These are phyloP conservation scores for Cutaneotrichosporon arboriforme DNA, from an alignment of 1,284 basidiomycete genomes.

Conservation along the genomic window DNA sequence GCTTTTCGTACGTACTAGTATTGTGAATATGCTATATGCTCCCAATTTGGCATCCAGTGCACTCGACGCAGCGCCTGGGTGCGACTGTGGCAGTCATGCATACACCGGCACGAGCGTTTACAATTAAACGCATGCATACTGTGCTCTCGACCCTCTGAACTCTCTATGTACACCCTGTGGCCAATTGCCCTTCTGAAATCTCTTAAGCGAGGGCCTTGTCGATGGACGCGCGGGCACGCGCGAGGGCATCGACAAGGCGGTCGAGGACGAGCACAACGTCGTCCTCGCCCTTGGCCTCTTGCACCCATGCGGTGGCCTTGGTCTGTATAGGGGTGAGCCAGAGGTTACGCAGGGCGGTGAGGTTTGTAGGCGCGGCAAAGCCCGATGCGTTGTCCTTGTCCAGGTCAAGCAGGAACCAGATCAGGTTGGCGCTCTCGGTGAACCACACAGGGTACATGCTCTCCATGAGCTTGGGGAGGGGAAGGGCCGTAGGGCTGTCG, in stretches of 20 bases:
- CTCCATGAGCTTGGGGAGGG: slow-evolving; percentile 14
- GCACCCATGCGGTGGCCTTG: slow-evolving; percentile 9
- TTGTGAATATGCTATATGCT: not conserved
- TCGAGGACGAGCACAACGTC: slow-evolving; percentile 10
- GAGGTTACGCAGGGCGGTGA: slow-evolving; percentile 2
- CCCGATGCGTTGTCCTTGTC: slow-evolving; percentile 14
- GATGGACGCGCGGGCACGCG: slow-evolving; percentile 6
- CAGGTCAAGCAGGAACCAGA: slow-evolving; percentile 14
- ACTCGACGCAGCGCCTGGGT: no score
- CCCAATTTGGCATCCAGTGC: not conserved
- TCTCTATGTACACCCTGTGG: no score
- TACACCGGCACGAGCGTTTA: no score
- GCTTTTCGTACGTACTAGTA: no score
- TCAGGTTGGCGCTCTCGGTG: slow-evolving; percentile 23
- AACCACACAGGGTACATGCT: slow-evolving; percentile 29
- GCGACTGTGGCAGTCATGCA: no score
- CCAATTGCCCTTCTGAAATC: no score
- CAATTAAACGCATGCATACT: no score
- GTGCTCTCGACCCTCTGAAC: no score
- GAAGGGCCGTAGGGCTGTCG: slow-evolving; percentile 13
- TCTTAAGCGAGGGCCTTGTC: not conserved
- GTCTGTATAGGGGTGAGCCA: not conserved
- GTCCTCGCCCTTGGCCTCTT: not conserved
- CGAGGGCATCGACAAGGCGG: slow-evolving; percentile 9
- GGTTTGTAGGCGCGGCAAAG: not conserved